Percentiles rank a stretch among this genome's conserved stretches.
These are phyloP conservation scores for Cordyceps farinosa DNA, from an alignment of 2,329 filamentous ascomycete species.

Conservation along the genomic window DNA sequence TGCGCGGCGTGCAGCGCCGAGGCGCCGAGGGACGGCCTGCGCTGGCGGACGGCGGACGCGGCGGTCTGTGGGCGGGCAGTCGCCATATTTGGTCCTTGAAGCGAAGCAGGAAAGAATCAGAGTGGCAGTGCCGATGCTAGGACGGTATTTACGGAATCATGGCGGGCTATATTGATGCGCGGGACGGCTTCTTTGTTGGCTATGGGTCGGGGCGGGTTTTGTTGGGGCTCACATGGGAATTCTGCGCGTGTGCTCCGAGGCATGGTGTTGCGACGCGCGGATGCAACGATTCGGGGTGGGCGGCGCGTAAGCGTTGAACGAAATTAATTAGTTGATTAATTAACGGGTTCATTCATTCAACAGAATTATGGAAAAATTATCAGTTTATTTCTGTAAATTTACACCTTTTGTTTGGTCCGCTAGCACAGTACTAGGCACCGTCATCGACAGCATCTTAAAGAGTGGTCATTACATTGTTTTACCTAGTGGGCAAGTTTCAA, in stretches of 20 bases:
- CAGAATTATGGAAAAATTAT: no score
- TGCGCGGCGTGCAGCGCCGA: slow-evolving; percentile 27
- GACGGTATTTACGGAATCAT: not conserved
- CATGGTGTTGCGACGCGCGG: slow-evolving; percentile 7
- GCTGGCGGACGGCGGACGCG: slow-evolving; percentile 9
- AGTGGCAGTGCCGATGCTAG: not conserved
- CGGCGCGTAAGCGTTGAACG: no score
- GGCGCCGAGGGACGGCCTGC: slow-evolving; percentile 26
- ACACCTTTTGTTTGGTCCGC: no score
- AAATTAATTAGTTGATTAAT: no score
- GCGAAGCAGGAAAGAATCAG: no score
- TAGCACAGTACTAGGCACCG: no score
- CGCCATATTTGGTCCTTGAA: no score
- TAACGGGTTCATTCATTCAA: no score
- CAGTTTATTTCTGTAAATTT: no score
- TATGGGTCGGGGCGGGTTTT: slow-evolving; percentile 21
- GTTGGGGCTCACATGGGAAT: slow-evolving; percentile 33
- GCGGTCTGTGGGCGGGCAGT: not conserved
- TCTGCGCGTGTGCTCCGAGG: slow-evolving; percentile 25
- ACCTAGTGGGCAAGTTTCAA: no score
- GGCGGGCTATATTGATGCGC: not conserved
- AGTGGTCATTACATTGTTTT: no score
- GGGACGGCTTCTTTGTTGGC: slow-evolving; percentile 3
- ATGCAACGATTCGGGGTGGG: not conserved
- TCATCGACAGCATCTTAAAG: no score